These are phyloP conservation scores for Saturnispora besseyi DNA, from an alignment of 805 yeast species.

Conservation along the genomic window DNA sequence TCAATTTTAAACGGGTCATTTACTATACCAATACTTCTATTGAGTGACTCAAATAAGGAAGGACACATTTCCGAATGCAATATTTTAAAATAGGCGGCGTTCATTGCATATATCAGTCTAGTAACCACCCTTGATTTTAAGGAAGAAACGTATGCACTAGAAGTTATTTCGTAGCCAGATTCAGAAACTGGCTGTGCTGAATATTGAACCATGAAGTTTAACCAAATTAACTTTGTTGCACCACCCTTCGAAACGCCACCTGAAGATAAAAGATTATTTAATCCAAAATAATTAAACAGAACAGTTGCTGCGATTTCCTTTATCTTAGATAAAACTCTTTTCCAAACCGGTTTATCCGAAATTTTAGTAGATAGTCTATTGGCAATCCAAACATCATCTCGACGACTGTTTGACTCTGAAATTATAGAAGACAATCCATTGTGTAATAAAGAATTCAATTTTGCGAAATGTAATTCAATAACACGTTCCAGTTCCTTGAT, in stretches of 20 bases:
- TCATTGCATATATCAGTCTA: slow-evolving; percentile 1
- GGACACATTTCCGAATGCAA: slow-evolving; percentile 12
- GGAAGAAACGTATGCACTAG: background rate
- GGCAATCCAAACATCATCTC: slow-evolving; percentile 5
- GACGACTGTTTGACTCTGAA: slow-evolving; percentile 24
- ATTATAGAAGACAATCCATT: slow-evolving; percentile 25
- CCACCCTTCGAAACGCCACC: slow-evolving; percentile 7
- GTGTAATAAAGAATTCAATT: slow-evolving; percentile 19
- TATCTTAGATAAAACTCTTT: background rate
- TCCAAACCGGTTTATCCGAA: background rate
- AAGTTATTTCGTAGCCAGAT: slow-evolving; percentile 1
- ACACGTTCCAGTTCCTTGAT: slow-evolving; percentile 22
- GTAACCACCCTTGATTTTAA: background rate
- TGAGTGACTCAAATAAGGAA: slow-evolving; percentile 2
- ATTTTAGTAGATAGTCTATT: background rate
- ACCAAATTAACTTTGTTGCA: slow-evolving; percentile 6
- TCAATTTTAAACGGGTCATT: slow-evolving; percentile 15
- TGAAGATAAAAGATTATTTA: background rate
- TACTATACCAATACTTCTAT: slow-evolving; percentile 9
- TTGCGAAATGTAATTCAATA: slow-evolving; percentile 21
- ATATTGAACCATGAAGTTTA: slow-evolving; percentile 8
- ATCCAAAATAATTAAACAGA: background rate
- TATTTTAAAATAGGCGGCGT: slow-evolving; percentile 3
- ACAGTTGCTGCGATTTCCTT: background rate
- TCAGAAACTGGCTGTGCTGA: background rate